Base-by-base conservation (phyloP, 2,329 filamentous ascomycete genomes). In the Apiospora malaysiana region DNA sequence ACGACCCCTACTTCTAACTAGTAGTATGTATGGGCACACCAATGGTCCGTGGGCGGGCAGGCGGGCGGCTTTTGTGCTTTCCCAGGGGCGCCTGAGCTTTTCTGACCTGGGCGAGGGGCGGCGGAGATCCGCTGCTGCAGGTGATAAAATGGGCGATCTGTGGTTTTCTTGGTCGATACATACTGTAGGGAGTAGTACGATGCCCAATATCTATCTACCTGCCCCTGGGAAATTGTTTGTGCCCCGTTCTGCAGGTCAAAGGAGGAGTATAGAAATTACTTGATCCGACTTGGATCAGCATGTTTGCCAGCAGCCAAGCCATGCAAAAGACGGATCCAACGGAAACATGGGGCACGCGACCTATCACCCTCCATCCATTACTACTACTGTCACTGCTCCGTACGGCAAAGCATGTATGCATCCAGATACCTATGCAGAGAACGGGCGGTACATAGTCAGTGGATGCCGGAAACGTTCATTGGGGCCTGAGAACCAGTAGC, bases 301-400 rank as follows among this genome's bases (percentile, higher is more conserved):
- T 63, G 56, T 63, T 63, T 63, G 56, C 56, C 32, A 40, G 56
- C 32, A 40, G 56, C 32, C 56, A 63, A 63, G 32, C 56, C n/a
- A 63, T 40, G 56, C 56, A 40, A 63, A 63, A 63, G 56, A 63
- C 56, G 56, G 56, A 63, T 63, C 56, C 56, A n/a, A 40, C 56
- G 56, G 56, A 63, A 63, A 32, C 56, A 63, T n/a, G 56, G 56
- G 27, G 27, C 56, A 63, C 32, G 56, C 56, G 56, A 63, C 56
- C 56, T 63, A n/a, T 63, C 56, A 63, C 56, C 40, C 40, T 40
- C 8, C 32, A 37, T 63, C 56, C n/a, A 63, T 14, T 14, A n/a
- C 56, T 63, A 45, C 42, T n/a, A n/a, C n/a, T n/a, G n/a, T n/a
- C n/a, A n/a, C n/a, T n/a, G n/a, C n/a, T 45, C 42, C 9, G 42